Base-by-base conservation (phyloP, 2,329 filamentous ascomycete genomes). In the Scedosporium apiospermum region DNA sequence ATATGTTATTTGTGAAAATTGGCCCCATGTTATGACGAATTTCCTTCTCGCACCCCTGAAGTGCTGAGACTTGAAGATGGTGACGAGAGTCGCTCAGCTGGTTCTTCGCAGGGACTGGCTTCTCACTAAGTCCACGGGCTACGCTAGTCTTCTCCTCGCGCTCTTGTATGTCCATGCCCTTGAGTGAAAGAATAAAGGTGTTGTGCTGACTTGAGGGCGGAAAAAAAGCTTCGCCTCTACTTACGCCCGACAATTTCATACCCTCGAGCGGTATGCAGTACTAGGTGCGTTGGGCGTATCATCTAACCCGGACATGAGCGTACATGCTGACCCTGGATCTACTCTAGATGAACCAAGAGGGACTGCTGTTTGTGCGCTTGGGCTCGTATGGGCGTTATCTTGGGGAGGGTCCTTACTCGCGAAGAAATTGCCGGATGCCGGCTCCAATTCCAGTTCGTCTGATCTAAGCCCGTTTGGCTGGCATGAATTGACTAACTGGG, bases 351-450 rank as follows among this genome's bases (percentile, higher is more conserved):
- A 66, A 49, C 63, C 65, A 10, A 44, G 63, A 46, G 62, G 62
- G 16, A 64, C 63, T 5, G 62, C 57, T 9, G 55, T 79, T 27
- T 69, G 82, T 14, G 70, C 82, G 7, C 71, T 83, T 16, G 68
- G 82, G 21, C 69, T 82, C 26, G 77, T 79, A 3, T 77, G 78
- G 1, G 63, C 69, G 2, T 63, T 77, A 14, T 77, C 76, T 53
- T 78, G 78, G 65, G 66, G 71, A 34, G 71, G 72, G 30, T 79
- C 78, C 65, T 55, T 55, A 12, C 18, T 27, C 3, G 51, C 51
- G 6, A 18, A 23, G 18, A 55, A 55, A 27, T 27, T 55, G 7
- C 34, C 12, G 7, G 49, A 41, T 55, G 18, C 18, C 26, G 18
- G n/a, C 9, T 46, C 38, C 38, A 18, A 21, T 21, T 61, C 26